Evolutionary conservation across 768 basidiomycete genomes (phyloP), one percentile per base, ranked within the genome.

Genomic region (Mycena vulgaris): DNA sequence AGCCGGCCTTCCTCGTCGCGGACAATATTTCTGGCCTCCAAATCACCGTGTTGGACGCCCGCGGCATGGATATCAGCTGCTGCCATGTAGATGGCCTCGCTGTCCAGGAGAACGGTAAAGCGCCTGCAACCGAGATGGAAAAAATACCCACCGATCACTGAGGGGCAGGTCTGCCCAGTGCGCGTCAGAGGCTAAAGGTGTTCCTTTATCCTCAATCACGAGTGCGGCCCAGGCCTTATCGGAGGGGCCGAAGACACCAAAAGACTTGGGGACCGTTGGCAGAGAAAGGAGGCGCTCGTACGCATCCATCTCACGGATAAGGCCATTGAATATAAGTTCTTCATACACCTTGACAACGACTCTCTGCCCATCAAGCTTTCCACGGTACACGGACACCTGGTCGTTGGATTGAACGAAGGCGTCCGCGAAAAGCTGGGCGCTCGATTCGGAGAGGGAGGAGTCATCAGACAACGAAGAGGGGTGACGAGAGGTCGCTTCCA

Each of bases 21-120:
- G 52, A 53, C 31, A 19, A 53, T 7, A 33, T 53, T 33, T 53
- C 30, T 53, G 52, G 8, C 30, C n/a, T 53, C 52, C 21, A 53
- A 21, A 53, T 53, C 52, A 21, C 52, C 52, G 16, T 53, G 52
- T 9, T 33, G 21, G 16, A 53, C 21, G 23, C 52, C 52, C 45
- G 59, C 59, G 21, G 17, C 5, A 60, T 60, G 59, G 42, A 60
- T 5, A 60, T 60, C 21, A 8, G 28, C 47, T 8, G 59, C 59
- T 0, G 59, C 28, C 0, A 48, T 13, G 30, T 47, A 48, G 16
- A 58, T 58, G 27, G 11, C 28, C 13, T 25, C 21, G 28, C 51
- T 52, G 13, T 17, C 2, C 51, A 52, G 51, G 21, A 31, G 13
- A 17, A 31, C 31, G 28, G 51, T 52, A 21, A 31, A 52, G 51